Percentiles rank a stretch among this genome's conserved stretches.
These are phyloP conservation scores for Dendrostoma leiphaemia DNA, from an alignment of 2,329 filamentous ascomycete species.

Conservation along the genomic window DNA sequence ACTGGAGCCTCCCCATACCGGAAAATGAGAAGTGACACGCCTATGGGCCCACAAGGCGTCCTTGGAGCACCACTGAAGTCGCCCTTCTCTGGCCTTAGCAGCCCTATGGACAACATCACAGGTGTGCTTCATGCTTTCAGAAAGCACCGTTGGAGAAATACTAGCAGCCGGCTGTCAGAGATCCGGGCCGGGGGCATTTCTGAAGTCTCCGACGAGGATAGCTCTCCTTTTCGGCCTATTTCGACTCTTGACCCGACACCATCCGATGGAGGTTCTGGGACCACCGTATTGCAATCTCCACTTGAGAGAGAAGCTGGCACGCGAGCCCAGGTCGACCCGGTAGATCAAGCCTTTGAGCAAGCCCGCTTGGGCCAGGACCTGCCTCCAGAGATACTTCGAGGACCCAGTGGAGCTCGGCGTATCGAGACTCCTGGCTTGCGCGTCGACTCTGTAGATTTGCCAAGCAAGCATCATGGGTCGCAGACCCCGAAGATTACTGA, in stretches of 20 bases:
- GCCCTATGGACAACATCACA: not conserved
- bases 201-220: not conserved
- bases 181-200: not conserved
- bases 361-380: not conserved
- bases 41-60: not conserved
- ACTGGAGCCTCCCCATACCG: not conserved
- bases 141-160: not conserved
- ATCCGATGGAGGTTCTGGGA: not conserved
- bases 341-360: not conserved
- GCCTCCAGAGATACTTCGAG: not conserved
- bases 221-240: not conserved
- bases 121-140: not conserved
- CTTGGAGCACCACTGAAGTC: not conserved
- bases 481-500: not conserved
- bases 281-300: not conserved
- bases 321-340: too few relatives aligned
- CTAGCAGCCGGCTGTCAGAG: constrained; percentile 5
- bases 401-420: not conserved
- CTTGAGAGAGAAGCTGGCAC: not conserved
- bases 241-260: not conserved
- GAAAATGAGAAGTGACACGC: not conserved
- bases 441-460: not conserved
- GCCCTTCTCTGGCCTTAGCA: not conserved
- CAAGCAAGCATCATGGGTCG: not conserved
- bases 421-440: not conserved